These are phyloP conservation scores for Xylaria nigripes DNA, from an alignment of 495 filamentous ascomycete species.

Conservation along the genomic window DNA sequence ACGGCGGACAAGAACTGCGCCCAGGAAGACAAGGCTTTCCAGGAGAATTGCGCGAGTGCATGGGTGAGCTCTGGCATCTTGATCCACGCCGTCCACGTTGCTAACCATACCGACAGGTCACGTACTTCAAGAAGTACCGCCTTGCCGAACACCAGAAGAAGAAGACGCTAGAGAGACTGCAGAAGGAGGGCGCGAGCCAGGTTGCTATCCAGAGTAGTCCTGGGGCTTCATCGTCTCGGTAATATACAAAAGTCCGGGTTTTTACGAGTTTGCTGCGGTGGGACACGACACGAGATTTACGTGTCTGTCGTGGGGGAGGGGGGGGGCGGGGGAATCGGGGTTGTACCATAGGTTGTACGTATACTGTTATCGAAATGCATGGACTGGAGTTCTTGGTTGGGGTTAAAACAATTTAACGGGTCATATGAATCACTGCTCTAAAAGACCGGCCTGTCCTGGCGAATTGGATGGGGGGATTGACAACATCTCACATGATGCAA, in stretches of 20 bases:
- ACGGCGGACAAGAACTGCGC: constrained; percentile 58
- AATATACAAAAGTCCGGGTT: neutral
- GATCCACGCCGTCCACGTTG: neutral
- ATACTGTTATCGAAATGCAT: constrained; percentile 5
- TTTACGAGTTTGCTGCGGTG: neutral
- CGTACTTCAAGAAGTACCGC: constrained; percentile 93
- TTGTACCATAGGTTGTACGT: constrained; percentile 10
- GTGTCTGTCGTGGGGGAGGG: neutral
- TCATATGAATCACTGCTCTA: neutral
- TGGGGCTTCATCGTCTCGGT: neutral
- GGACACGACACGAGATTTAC: neutral
- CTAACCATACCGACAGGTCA: constrained; percentile 52
- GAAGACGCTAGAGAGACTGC: constrained; percentile 65
- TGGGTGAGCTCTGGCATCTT: constrained; percentile 53
- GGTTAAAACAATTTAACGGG: neutral
- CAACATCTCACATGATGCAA: neutral
- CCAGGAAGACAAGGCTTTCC: constrained; percentile 56
- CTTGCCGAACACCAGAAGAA: constrained; percentile 86
- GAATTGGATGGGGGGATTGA: neutral
- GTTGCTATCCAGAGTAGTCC: constrained; percentile 33
- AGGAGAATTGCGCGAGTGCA: constrained; percentile 65
- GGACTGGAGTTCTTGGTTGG: neutral
- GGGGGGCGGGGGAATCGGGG: too few species aligned
- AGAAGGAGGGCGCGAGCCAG: constrained; percentile 66
- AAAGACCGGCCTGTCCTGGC: neutral